Percentiles rank a stretch among this genome's conserved stretches.
Conservation (phyloP, 2,329 filamentous ascomycete species). For the Nemania diffusa region DNA sequence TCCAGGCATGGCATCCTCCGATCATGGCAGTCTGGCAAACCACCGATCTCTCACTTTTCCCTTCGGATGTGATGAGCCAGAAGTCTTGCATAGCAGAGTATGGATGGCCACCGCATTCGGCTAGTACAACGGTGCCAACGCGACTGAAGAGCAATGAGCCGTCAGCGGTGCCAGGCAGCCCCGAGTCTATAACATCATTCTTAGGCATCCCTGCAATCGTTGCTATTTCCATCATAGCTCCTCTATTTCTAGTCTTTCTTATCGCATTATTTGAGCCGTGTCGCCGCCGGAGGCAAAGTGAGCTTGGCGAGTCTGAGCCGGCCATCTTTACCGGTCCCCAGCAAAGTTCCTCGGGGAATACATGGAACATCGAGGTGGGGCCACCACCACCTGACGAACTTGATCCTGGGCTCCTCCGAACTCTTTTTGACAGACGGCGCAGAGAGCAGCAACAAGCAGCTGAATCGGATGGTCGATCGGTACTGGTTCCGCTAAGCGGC, state of each 20-base stretch:
- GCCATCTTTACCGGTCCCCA: neutral
- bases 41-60: slow-evolving; percentile 6
- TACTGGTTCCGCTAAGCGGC: neutral
- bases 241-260: neutral
- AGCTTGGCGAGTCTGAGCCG: neutral
- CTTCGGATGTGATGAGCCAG: slow-evolving; percentile 13
- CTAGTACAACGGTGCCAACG: neutral
- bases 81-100: slow-evolving; percentile 11
- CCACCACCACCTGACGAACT: neutral
- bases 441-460: slow-evolving; percentile 1
- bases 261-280: neutral
- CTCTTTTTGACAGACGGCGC: neutral
- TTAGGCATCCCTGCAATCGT: neutral
- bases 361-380: slow-evolving; percentile 15
- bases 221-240: neutral
- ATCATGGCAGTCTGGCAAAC: slow-evolving; percentile 13
- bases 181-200: neutral
- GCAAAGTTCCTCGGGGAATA: neutral
- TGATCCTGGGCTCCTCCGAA: neutral
- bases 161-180: neutral
- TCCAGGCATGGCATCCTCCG: slow-evolving; percentile 9
- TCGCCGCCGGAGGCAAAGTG: neutral
- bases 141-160: neutral
- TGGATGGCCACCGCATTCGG: slow-evolving; percentile 6
- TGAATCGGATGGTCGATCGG: too few species aligned